Evolutionary conservation across 1,284 basidiomycete genomes (phyloP).

Genomic region (Exobasidium cylindrosporum): DNA sequence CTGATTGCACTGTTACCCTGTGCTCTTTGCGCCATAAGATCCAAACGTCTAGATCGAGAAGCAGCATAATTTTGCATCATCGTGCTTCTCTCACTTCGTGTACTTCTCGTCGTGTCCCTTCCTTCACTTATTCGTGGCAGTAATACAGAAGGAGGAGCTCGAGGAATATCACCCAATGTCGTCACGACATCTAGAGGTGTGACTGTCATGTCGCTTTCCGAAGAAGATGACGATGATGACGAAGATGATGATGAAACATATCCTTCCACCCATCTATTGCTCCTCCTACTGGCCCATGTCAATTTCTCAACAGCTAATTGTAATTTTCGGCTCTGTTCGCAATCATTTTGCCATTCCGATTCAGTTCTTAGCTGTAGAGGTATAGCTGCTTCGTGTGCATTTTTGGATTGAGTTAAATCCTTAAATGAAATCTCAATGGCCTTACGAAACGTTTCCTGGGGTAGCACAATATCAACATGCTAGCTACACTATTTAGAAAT

Average conservation of each 20-base stretch:
- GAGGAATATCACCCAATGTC: background rate
- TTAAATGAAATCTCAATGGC: slow-evolving; percentile 23
- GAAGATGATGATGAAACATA: background rate
- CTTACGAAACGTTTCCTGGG: slow-evolving; percentile 27
- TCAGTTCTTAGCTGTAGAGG: background rate
- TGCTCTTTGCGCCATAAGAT: background rate
- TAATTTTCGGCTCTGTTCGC: background rate
- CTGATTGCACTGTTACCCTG: background rate
- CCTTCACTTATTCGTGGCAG: background rate
- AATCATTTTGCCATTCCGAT: background rate
- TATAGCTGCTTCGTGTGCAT: background rate
- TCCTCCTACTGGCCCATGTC: background rate
- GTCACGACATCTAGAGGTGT: background rate
- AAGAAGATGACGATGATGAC: background rate
- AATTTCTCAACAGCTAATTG: background rate
- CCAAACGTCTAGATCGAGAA: background rate
- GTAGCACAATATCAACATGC: too few relatives aligned
- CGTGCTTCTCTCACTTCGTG: background rate
- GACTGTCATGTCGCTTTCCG: background rate
- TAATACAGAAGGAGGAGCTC: background rate
- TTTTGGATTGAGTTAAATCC: background rate
- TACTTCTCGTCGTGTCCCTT: background rate
- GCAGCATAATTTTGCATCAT: background rate
- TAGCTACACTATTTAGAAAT: too few relatives aligned
- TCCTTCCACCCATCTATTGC: slow-evolving; percentile 5